Evolutionary conservation across 2,329 filamentous ascomycete species (phyloP).

Genomic region (Colletotrichum falcatum): DNA sequence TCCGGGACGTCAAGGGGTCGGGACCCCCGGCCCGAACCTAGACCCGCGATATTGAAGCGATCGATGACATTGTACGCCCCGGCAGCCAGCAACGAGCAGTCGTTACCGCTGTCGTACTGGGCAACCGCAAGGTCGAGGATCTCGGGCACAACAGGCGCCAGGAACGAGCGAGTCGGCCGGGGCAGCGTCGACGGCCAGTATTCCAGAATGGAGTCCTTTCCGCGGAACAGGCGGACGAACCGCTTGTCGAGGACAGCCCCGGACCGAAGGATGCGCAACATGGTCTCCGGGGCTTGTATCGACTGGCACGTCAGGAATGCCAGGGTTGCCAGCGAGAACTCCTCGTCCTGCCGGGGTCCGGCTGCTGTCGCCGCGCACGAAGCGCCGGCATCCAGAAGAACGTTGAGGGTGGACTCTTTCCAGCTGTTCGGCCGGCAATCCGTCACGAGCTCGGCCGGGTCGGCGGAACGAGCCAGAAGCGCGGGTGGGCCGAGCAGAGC

Average conservation of each 20-base stretch:
- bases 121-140: constrained; percentile 15
- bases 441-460: constrained; percentile 12
- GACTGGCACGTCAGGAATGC: constrained; percentile 28
- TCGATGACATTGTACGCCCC: constrained; percentile 20
- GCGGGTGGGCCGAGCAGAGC: constrained; percentile 50
- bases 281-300: neutral
- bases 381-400: constrained; percentile 45
- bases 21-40: neutral
- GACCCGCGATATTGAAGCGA: neutral
- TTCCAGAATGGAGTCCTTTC: constrained; percentile 3
- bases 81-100: neutral
- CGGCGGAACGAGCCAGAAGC: constrained; percentile 41
- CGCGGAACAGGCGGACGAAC: constrained; percentile 16
- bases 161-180: neutral
- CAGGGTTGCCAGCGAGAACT: constrained; percentile 24
- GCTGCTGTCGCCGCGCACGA: neutral
- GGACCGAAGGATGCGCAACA: constrained; percentile 2
- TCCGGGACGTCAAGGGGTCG: neutral
- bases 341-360: constrained; percentile 9
- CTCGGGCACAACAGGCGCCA: constrained; percentile 5
- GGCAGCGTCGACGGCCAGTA: constrained; percentile 23
- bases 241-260: neutral
- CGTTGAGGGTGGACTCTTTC: constrained; percentile 45
- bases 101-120: constrained; percentile 1
- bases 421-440: neutral